Conservation (phyloP, 768 basidiomycete species). For the Myochromella boudieri region DNA sequence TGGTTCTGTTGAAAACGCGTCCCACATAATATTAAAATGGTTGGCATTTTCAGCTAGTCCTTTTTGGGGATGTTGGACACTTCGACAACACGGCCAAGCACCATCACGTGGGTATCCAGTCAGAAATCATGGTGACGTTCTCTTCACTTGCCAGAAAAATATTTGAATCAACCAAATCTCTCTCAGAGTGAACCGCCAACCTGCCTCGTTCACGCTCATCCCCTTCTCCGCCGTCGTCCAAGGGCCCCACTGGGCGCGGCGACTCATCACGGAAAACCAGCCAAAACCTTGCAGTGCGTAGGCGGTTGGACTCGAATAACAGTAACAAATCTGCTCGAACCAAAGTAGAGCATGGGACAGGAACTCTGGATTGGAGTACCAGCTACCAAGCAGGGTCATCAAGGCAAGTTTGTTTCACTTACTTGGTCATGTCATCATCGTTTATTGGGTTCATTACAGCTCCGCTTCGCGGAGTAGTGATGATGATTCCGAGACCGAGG, state of each 20-base stretch:
- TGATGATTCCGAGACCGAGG: slow-evolving; percentile 60
- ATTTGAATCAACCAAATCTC: too few species aligned
- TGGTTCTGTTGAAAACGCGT: slow-evolving; percentile 6
- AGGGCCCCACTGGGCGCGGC: slow-evolving; percentile 48
- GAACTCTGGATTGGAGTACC: slow-evolving; percentile 71
- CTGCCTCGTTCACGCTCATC: slow-evolving; percentile 82
- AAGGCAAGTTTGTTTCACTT: slow-evolving; percentile 44
- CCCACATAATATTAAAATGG: too few species aligned
- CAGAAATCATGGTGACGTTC: slow-evolving; percentile 2
- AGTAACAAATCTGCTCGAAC: slow-evolving; percentile 23
- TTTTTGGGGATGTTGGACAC: too few species aligned
- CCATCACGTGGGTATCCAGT: slow-evolving; percentile 10
- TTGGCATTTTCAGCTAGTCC: too few species aligned
- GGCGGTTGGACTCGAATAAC: slow-evolving; percentile 31
- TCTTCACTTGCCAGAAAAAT: too few species aligned
- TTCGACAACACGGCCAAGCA: slow-evolving; percentile 12
- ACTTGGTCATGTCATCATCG: neutral
- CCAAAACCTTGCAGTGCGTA: slow-evolving; percentile 34
- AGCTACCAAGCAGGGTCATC: slow-evolving; percentile 88
- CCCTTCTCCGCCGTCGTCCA: slow-evolving; percentile 68
- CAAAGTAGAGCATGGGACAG: slow-evolving; percentile 18
- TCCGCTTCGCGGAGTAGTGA: slow-evolving; percentile 52
- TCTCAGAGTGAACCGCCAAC: slow-evolving; percentile 35
- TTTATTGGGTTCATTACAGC: slow-evolving; percentile 25
- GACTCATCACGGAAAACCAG: slow-evolving; percentile 41